These are phyloP conservation scores for Colletotrichum higginsianum DNA, from an alignment of 2,329 filamentous ascomycete genomes.

Conservation along the genomic window DNA sequence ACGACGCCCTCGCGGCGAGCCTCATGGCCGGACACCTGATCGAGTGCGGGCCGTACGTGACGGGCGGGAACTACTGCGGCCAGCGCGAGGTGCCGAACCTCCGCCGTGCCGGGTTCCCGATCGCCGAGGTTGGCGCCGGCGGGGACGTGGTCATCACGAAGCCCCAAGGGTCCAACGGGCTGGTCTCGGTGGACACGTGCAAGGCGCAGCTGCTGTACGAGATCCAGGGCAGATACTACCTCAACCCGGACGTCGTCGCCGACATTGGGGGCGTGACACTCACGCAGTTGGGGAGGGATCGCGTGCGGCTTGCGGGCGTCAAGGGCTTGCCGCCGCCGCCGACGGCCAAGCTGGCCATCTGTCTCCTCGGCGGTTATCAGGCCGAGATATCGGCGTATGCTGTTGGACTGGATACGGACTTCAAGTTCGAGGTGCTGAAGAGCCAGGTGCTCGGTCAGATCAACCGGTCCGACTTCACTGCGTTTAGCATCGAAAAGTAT, in stretches of 20 bases:
- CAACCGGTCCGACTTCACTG: conserved; percentile 46
- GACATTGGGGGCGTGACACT: conserved; percentile 54
- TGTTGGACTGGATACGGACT: conserved; percentile 45
- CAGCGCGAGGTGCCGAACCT: conserved; percentile 56
- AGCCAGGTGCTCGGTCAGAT: conserved; percentile 47
- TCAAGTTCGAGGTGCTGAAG: conserved; percentile 49
- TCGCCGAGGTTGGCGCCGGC: conserved; percentile 54
- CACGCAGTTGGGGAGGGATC: conserved; percentile 52
- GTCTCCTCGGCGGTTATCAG: conserved; percentile 55
- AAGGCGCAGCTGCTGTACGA: conserved; percentile 66
- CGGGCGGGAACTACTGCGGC: conserved; percentile 69
- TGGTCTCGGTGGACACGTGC: conserved; percentile 55
- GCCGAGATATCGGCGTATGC: conserved; percentile 50
- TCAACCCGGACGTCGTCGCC: conserved; percentile 65
- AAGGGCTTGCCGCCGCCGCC: conserved; percentile 55
- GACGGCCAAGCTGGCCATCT: conserved; percentile 58
- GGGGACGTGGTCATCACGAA: conserved; percentile 55
- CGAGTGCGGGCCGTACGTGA: conserved; percentile 68
- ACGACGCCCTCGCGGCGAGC: conserved; percentile 64
- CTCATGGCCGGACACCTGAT: conserved; percentile 68
- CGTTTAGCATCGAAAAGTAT: conserved; percentile 51
- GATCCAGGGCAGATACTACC: conserved; percentile 62
- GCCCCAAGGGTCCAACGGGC: conserved; percentile 52
- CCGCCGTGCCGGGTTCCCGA: conserved; percentile 54
- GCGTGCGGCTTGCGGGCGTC: conserved; percentile 55